A percentile compares a stretch with the other conserved stretches of the same genome.
phyloP scores from a whole-genome alignment of 805 yeast species.

The Candida xyloterini region DNA sequence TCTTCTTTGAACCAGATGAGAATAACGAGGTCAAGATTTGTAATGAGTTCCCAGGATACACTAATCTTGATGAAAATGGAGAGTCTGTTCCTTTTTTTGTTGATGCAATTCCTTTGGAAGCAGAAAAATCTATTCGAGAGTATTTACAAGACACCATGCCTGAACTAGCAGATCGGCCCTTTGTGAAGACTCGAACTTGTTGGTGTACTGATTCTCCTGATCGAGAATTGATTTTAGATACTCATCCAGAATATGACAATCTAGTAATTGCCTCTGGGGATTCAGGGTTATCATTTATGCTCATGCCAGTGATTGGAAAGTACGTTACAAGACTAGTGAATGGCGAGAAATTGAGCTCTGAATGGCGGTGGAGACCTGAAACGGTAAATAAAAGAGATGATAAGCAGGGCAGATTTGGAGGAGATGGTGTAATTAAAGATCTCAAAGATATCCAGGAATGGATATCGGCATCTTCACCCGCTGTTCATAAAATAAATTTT shows the following conservation, averaged over 20 bases:
- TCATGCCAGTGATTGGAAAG: slow-evolving; percentile 26
- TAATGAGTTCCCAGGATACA: slow-evolving; percentile 26
- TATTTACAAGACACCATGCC: slow-evolving; percentile 34
- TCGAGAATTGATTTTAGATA: slow-evolving; percentile 21
- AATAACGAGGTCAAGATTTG: slow-evolving; percentile 36
- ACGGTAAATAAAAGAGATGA: slow-evolving; percentile 14
- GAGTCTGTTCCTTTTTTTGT: slow-evolving; percentile 25
- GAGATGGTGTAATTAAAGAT: slow-evolving; percentile 29
- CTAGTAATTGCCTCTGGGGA: slow-evolving; percentile 25
- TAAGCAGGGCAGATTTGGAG: slow-evolving; percentile 31
- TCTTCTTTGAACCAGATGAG: slow-evolving; percentile 46
- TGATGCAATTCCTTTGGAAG: slow-evolving; percentile 33
- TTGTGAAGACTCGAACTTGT: slow-evolving; percentile 22
- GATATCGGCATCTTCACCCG: slow-evolving; percentile 17
- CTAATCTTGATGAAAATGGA: slow-evolving; percentile 22
- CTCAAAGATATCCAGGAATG: slow-evolving; percentile 26
- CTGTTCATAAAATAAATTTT: not conserved
- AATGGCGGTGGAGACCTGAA: slow-evolving; percentile 17
- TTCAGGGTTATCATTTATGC: slow-evolving; percentile 28
- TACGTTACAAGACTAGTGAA: slow-evolving; percentile 14
- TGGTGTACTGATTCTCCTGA: slow-evolving; percentile 31
- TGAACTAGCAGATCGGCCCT: slow-evolving; percentile 29
- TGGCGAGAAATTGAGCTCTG: slow-evolving; percentile 1
- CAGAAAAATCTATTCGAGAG: slow-evolving; percentile 11
- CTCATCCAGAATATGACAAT: slow-evolving; percentile 20